Evolutionary conservation across 2,329 filamentous ascomycete species (phyloP), one percentile per base, ranked within the genome.

Genomic region (Aspergillus calidoustus): DNA sequence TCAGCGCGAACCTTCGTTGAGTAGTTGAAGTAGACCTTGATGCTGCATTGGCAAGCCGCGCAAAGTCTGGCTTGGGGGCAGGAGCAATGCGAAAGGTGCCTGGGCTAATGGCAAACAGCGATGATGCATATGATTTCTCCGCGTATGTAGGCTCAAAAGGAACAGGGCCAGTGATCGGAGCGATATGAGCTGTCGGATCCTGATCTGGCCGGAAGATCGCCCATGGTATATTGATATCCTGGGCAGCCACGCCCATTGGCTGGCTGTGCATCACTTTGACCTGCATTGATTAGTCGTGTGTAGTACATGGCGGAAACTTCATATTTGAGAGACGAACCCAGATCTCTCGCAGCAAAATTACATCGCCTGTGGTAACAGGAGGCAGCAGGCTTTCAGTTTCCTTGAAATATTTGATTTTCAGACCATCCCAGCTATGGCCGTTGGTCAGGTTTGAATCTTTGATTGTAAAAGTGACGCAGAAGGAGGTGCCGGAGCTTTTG

Each of bases 341-440:
- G 51, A 83, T 81, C n/a, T 74, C 74, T 48, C 84, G 82, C 15
- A 93, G 67, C 4, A 92, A 73, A 5, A 92, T 77, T n/a, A 91
- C 80, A 75, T 93, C 91, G 5, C 85, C 84, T 3, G 78, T 73
- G 19, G 74, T 68, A 19, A 85, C 74, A 13, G 74, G 72, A 4
- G 86, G 84, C 23, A 85, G 63, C 25, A 70, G 52, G 28, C 66
- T 68, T 48, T 81, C 68, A 52, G 82, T 59, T 1, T 80, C 74
- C 30, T 82, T 80, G 72, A 95, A 94, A 54, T 91, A 85, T 63
- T 82, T 84, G 59, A 93, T 75, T 64, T 78, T 79, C 53, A 80
- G 69, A 15, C 82, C 68, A 63, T 68, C 53, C 85, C 74, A 77
- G 13, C 74, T 71, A 28, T 70, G 64, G 4, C 78, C 74, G 47